Evolutionary conservation across 2,329 filamentous ascomycete genomes (phyloP), one percentile per base, ranked within the genome.

Genomic region (Rhynchosporium secalis): DNA sequence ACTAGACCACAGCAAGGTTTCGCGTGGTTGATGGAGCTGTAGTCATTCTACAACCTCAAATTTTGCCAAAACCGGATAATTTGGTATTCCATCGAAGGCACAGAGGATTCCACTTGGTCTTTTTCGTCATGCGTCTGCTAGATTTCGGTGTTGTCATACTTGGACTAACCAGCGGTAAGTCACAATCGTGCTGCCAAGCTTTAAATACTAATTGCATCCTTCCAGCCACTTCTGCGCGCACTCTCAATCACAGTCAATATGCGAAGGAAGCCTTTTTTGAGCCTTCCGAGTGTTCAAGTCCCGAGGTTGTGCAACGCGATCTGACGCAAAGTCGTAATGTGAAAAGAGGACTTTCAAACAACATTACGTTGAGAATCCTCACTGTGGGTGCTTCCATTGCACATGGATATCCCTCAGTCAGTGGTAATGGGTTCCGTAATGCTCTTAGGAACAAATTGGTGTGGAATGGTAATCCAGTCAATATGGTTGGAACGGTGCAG

Each of bases 341-440:
- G 13, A 58, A 49, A 36, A 29, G 45, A 31, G 56, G 56, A 36
- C 45, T 60, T 40, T 43, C 49, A 47, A 52, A 55, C 36, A 46
- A 36, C 20, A 48, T 47, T 6, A 29, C 48, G 3, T 41, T 60
- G 12, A 60, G 60, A 43, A 62, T 62, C 10, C 38, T 62, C 7
- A 38, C 52, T 29, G 36, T 62, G 13, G 60, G 60, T 31, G 54
- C 43, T n/a, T 57, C 52, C 20, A 62, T 62, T 46, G 41, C 46
- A 13, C 57, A 38, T 41, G 60, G 60, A n/a, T 46, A 57, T 4
- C 20, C 36, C 26, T 51, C 45, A 38, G 45, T 54, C 3, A 46
- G 28, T 28, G 54, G 60, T 8, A 58, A 62, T 62, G 60, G 60
- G 20, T 62, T 46, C 29, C 52, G 60, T 20, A 26, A 57, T 13